phyloP scores from a whole-genome alignment of 352 stramenopile species.

The Pythium oligandrum region DNA sequence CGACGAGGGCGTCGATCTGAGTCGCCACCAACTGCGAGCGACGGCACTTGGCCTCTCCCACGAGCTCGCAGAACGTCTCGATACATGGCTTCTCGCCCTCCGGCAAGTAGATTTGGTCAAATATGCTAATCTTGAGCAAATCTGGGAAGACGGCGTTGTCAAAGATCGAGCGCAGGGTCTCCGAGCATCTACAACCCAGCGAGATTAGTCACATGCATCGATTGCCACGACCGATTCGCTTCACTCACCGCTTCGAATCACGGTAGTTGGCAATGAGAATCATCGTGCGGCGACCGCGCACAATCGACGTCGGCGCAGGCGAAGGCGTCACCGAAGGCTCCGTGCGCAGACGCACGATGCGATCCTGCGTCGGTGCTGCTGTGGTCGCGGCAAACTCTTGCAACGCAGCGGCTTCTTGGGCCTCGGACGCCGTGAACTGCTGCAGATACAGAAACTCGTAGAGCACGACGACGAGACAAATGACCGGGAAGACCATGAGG shows the following conservation, averaged over 20 bases:
- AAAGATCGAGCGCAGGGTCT: slow-evolving; percentile 79
- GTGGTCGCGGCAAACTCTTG: slow-evolving; percentile 17
- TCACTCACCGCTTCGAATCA: slow-evolving; percentile 54
- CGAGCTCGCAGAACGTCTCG: slow-evolving; percentile 60
- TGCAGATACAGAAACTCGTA: slow-evolving; percentile 81
- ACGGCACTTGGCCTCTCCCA: slow-evolving; percentile 57
- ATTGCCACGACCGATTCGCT: not conserved
- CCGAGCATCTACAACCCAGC: slow-evolving; percentile 34
- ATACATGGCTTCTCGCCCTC: slow-evolving; percentile 64
- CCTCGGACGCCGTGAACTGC: slow-evolving; percentile 44
- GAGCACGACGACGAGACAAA: slow-evolving; percentile 69
- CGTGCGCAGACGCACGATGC: slow-evolving; percentile 10
- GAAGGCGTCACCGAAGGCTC: slow-evolving; percentile 9
- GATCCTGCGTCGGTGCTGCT: slow-evolving; percentile 24
- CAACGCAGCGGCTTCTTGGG: slow-evolving; percentile 20
- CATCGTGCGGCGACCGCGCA: slow-evolving; percentile 69
- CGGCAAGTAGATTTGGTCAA: slow-evolving; percentile 65
- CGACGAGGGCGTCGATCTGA: slow-evolving; percentile 63
- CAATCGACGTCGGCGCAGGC: slow-evolving; percentile 23
- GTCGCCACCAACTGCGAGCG: slow-evolving; percentile 58
- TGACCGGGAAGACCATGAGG: slow-evolving; percentile 61
- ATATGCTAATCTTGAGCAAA: slow-evolving; percentile 55
- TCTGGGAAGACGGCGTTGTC: slow-evolving; percentile 58
- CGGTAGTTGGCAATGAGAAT: slow-evolving; percentile 79
- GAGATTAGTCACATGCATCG: too few relatives aligned